These are phyloP conservation scores for Leucocoprinus birnbaumii DNA, from an alignment of 768 basidiomycete genomes.

Conservation along the genomic window DNA sequence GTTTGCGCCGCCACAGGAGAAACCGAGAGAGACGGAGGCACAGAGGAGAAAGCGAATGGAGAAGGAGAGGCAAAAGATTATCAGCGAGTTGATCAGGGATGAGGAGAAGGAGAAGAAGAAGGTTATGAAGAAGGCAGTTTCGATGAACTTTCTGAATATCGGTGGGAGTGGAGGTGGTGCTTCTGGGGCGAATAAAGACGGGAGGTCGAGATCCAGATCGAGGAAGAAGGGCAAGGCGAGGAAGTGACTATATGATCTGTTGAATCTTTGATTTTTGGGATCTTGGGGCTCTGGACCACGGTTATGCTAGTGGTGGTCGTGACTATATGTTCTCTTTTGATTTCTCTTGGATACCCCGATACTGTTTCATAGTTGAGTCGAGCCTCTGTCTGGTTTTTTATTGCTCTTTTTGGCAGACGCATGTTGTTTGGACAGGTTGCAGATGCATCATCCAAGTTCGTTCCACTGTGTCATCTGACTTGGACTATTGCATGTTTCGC, in stretches of 20 bases:
- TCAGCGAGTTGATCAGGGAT: constrained; percentile 5
- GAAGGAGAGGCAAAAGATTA: constrained; percentile 1
- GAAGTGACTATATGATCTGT: background rate
- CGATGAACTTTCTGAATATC: background rate
- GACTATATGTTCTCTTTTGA: too few species aligned
- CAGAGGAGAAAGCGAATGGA: background rate
- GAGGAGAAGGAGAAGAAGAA: constrained; percentile 7
- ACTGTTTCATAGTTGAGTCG: too few species aligned
- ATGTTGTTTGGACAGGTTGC: too few species aligned
- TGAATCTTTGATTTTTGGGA: background rate
- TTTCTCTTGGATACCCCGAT: too few species aligned
- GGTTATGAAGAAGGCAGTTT: background rate
- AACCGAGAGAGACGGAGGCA: background rate
- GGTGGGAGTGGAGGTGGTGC: background rate
- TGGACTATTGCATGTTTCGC: too few species aligned
- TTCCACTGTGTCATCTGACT: too few species aligned
- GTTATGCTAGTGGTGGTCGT: too few species aligned
- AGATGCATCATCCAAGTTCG: too few species aligned
- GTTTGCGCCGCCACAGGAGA: background rate
- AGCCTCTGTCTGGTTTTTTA: too few species aligned
- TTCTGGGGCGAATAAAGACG: background rate
- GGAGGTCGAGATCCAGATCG: constrained; percentile 2
- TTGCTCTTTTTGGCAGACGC: too few species aligned
- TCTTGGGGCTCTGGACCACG: too few species aligned
- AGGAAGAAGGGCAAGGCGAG: constrained; percentile 4